These are phyloP conservation scores for Lolium perenne DNA, from an alignment of 176 grass and related monocot genomes.

Conservation along the genomic window DNA sequence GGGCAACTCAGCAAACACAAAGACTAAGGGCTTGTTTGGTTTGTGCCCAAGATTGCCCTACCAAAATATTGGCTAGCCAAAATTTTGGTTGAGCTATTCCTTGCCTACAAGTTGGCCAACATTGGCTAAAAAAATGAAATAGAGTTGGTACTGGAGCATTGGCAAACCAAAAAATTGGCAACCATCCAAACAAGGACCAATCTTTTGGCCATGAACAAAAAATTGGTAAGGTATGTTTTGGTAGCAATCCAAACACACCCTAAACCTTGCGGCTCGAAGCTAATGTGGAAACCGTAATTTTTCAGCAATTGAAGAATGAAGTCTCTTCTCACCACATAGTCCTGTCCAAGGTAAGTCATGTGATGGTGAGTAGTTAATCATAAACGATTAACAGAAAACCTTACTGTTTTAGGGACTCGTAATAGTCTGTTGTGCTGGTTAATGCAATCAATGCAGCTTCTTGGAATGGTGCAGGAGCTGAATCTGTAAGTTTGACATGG, in stretches of 20 bases:
- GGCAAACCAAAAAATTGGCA: too few relatives aligned
- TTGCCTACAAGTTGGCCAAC: too few relatives aligned
- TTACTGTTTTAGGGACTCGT: conserved; percentile 72
- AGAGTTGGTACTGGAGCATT: too few relatives aligned
- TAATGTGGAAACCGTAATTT: conserved; percentile 66
- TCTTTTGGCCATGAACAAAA: too few relatives aligned
- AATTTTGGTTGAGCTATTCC: too few relatives aligned
- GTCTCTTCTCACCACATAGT: conserved; percentile 67
- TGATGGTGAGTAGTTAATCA: neutral
- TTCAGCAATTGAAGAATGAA: conserved; percentile 75
- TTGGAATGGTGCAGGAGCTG: conserved; percentile 96
- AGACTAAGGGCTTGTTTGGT: conserved; percentile 43
- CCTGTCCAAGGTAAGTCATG: conserved; percentile 50
- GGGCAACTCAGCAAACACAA: conserved; percentile 83
- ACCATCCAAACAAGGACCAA: too few relatives aligned
- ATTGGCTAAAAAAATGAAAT: too few relatives aligned
- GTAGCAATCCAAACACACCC: too few relatives aligned
- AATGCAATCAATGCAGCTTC: conserved; percentile 82
- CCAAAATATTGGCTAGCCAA: too few relatives aligned
- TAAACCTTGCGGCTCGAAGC: conserved; percentile 51
- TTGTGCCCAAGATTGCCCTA: too few relatives aligned
- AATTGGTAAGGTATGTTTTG: too few relatives aligned
- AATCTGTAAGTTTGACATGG: conserved; percentile 85
- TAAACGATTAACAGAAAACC: conserved; percentile 10
- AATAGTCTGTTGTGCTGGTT: conserved; percentile 59